Evolutionary conservation across 1,284 basidiomycete species (phyloP).

Genomic region (Sporisorium sorghi): DNA sequence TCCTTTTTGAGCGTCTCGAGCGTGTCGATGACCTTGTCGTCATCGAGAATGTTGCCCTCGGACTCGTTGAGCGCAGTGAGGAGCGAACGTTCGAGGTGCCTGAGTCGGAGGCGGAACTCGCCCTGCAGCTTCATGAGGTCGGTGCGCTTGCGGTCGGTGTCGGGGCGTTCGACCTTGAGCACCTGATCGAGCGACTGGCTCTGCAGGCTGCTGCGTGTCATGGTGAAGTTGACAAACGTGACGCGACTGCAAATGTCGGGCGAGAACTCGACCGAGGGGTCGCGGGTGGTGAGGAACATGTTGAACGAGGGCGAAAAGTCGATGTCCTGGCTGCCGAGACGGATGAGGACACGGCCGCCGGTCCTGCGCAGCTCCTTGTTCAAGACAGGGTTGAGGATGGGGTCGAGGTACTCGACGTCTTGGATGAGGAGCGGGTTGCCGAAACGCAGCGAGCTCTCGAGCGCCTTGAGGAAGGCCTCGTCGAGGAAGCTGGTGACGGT

Average conservation of each 20-base stretch:
- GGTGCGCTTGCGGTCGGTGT: conserved; percentile 95
- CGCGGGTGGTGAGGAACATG: conserved; percentile 97
- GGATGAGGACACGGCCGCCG: conserved; percentile 96
- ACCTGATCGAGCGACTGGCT: conserved; percentile 98
- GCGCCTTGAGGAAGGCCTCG: conserved; percentile 96
- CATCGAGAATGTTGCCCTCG: conserved; percentile 94
- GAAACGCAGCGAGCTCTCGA: conserved; percentile 98
- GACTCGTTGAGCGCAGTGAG: conserved; percentile 97
- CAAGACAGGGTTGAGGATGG: conserved; percentile 95
- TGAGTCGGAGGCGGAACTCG: conserved; percentile 91
- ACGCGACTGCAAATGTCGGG: conserved; percentile 99
- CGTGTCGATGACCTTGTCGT: conserved; percentile 98
- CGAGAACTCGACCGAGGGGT: conserved; percentile 96
- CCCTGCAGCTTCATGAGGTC: conserved; percentile 99
- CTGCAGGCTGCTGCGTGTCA: conserved; percentile 97
- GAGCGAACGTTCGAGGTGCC: conserved; percentile 91
- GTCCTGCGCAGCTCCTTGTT: conserved; percentile 90
- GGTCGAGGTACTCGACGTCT: conserved; percentile 97
- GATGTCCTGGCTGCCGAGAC: conserved; percentile 98
- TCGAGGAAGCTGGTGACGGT: conserved; percentile 98
- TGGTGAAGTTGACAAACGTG: conserved; percentile 99
- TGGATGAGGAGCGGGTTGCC: conserved; percentile 97
- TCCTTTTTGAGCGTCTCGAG: conserved; percentile 96
- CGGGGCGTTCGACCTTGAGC: conserved; percentile 94
- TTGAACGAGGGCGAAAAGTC: conserved; percentile 96